Percentiles rank a stretch among this genome's conserved stretches.
These are phyloP conservation scores for Botryotinia calthae DNA, from an alignment of 2,329 filamentous ascomycete genomes.

Conservation along the genomic window DNA sequence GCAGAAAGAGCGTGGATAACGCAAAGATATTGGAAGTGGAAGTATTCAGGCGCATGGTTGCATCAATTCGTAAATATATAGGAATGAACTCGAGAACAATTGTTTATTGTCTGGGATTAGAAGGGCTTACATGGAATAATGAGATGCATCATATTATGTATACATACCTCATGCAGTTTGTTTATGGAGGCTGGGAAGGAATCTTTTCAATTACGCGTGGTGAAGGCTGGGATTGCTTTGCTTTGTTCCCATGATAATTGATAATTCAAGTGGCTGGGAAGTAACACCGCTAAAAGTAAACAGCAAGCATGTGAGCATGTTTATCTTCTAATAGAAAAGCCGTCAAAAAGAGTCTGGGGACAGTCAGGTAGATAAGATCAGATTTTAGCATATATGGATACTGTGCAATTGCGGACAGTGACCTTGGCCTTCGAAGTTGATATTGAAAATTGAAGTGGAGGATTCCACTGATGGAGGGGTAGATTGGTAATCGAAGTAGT, in stretches of 20 bases:
- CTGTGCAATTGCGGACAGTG: not conserved
- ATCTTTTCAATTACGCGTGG: constrained; percentile 4
- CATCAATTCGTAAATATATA: constrained; percentile 1
- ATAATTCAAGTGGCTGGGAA: constrained; percentile 24
- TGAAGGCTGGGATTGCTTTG: constrained; percentile 27
- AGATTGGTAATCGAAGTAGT: not conserved
- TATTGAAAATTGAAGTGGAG: not conserved
- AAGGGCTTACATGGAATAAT: constrained; percentile 23
- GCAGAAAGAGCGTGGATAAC: constrained; percentile 32
- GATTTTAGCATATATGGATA: not conserved
- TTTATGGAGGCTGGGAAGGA: constrained; percentile 31
- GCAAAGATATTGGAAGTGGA: constrained; percentile 30
- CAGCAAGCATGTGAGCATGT: not conserved
- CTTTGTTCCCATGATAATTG: constrained; percentile 24
- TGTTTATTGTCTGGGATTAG: constrained; percentile 13
- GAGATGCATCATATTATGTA: constrained; percentile 30
- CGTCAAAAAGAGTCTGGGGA: not conserved
- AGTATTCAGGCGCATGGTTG: constrained; percentile 34
- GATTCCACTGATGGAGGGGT: not conserved
- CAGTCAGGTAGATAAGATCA: not conserved
- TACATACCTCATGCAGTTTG: constrained; percentile 28
- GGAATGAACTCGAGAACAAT: constrained; percentile 1
- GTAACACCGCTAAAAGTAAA: constrained; percentile 9
- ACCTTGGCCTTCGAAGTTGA: not conserved
- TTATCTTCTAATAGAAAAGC: not conserved